phyloP scores from a whole-genome alignment of 352 stramenopile species.

The Pythium dissimile region DNA sequence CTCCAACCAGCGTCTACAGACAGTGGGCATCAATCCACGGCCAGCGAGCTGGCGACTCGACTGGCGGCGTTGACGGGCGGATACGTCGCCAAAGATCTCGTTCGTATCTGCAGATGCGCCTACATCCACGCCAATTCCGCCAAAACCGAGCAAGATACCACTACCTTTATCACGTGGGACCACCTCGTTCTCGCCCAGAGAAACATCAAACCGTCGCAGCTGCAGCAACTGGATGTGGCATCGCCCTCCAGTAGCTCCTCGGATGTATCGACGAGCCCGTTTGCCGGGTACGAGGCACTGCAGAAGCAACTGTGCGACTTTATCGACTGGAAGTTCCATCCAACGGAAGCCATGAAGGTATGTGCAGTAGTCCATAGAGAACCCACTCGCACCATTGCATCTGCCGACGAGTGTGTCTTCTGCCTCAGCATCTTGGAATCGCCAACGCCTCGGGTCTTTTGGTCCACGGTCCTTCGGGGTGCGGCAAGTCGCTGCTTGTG shows the following conservation, averaged over 20 bases:
- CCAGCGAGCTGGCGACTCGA: conserved; percentile 22
- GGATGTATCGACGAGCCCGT: conserved; percentile 21
- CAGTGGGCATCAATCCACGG: neutral
- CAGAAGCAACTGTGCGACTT: conserved; percentile 65
- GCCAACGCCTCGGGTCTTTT: conserved; percentile 69
- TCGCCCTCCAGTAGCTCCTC: conserved; percentile 30
- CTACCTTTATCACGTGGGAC: conserved; percentile 31
- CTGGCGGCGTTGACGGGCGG: conserved; percentile 58
- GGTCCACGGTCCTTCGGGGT: conserved; percentile 74
- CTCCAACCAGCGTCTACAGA: no score
- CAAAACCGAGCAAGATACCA: neutral
- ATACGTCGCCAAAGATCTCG: conserved; percentile 75
- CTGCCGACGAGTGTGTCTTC: no score
- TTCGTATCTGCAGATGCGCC: conserved; percentile 65
- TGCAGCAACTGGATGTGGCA: conserved; percentile 69
- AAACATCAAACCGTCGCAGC: conserved; percentile 64
- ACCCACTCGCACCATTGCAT: no score
- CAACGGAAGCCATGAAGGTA: conserved; percentile 60
- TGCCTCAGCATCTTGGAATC: conserved; percentile 55
- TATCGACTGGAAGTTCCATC: conserved; percentile 63
- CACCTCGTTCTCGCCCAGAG: conserved; percentile 51
- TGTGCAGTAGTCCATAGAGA: no score
- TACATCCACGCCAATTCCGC: conserved; percentile 30
- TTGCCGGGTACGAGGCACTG: conserved; percentile 62
- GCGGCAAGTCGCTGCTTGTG: conserved; percentile 82